Percentiles rank a stretch among this genome's conserved stretches.
Evolutionary conservation across 116 monocot genomes (phyloP).

Genomic region (Posidonia oceanica): DNA sequence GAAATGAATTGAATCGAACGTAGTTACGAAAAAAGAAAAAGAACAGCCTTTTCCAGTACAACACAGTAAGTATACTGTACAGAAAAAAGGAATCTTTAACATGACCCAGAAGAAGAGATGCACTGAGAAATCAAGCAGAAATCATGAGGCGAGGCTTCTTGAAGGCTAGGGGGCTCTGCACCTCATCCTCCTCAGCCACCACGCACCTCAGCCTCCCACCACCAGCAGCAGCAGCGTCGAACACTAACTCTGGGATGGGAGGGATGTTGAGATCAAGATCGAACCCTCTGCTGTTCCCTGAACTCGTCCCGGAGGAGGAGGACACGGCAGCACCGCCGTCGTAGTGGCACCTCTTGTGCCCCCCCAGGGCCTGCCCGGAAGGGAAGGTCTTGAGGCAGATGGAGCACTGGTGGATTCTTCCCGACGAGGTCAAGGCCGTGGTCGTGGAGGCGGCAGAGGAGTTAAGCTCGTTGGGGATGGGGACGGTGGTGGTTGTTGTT

Average conservation of each 20-base stretch:
- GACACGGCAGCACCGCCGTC: slow-evolving; percentile 12
- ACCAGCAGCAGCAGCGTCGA: background rate
- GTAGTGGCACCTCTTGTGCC: slow-evolving; percentile 22
- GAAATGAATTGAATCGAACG: too few species aligned
- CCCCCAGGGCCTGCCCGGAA: slow-evolving; percentile 16
- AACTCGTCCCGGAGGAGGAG: background rate
- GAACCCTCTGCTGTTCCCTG: background rate
- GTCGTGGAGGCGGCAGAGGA: background rate
- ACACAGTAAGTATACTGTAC: too few species aligned
- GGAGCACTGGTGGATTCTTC: slow-evolving; percentile 16
- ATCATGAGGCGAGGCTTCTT: slow-evolving; percentile 57
- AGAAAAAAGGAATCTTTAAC: too few species aligned
- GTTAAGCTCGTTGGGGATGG: too few species aligned
- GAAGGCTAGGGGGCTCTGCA: slow-evolving; percentile 51
- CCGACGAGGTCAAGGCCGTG: background rate
- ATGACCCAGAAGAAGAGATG: too few species aligned
- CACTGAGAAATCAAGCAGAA: slow-evolving; percentile 2
- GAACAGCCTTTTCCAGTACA: too few species aligned
- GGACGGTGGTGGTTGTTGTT: too few species aligned
- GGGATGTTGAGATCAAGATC: slow-evolving; percentile 53
- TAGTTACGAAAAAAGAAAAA: too few species aligned
- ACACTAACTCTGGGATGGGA: slow-evolving; percentile 20
- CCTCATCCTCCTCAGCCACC: slow-evolving; percentile 37
- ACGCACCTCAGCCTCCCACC: slow-evolving; percentile 17
- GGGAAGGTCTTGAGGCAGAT: slow-evolving; percentile 14